These are phyloP conservation scores for Umbelopsis sp. DNA, from an alignment of 192 early-diverging fungal genomes.

Conservation along the genomic window DNA sequence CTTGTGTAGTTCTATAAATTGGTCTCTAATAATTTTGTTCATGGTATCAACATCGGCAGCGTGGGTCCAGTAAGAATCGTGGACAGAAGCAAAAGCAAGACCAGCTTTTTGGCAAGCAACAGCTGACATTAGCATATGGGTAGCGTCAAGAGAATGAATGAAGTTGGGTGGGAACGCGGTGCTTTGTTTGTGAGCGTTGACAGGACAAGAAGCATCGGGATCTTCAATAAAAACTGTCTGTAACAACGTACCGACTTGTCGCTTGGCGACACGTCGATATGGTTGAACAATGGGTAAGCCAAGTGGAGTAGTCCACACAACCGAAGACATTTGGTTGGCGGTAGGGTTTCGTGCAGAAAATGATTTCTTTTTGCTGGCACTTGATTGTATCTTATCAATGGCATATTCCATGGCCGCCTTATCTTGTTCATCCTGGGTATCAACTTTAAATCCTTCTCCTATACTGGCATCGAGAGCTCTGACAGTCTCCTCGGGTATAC, in stretches of 20 bases:
- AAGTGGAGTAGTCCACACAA: conserved; percentile 96
- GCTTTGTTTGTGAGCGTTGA: conserved; percentile 90
- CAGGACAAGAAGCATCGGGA: conserved; percentile 67
- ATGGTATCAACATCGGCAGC: conserved; percentile 87
- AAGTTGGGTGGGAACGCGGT: conserved; percentile 99
- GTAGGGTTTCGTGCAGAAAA: conserved; percentile 41
- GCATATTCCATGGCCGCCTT: conserved; percentile 13
- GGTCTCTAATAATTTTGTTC: conserved; percentile 83
- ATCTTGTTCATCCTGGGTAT: conserved; percentile 25
- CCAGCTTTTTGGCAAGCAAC: conserved; percentile 77
- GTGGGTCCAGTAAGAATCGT: conserved; percentile 99
- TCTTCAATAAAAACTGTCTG: conserved; percentile 81
- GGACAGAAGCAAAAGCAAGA: conserved; percentile 91
- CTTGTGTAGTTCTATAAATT: conserved; percentile 87
- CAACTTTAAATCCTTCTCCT: conserved; percentile 23
- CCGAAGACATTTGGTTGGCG: conserved; percentile 80
- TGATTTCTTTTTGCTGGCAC: conserved; percentile 29
- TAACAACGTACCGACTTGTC: conserved; percentile 74
- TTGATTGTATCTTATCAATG: conserved; percentile 25
- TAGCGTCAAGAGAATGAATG: conserved; percentile 96
- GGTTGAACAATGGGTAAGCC: conserved; percentile 95
- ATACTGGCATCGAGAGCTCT: conserved; percentile 22
- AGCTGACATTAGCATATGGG: conserved; percentile 96
- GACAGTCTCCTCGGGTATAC: conserved; percentile 59
- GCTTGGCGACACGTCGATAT: conserved; percentile 76